Evolutionary conservation across 257 asterid genomes (phyloP).

Genomic region (Ehretia macrophylla): DNA sequence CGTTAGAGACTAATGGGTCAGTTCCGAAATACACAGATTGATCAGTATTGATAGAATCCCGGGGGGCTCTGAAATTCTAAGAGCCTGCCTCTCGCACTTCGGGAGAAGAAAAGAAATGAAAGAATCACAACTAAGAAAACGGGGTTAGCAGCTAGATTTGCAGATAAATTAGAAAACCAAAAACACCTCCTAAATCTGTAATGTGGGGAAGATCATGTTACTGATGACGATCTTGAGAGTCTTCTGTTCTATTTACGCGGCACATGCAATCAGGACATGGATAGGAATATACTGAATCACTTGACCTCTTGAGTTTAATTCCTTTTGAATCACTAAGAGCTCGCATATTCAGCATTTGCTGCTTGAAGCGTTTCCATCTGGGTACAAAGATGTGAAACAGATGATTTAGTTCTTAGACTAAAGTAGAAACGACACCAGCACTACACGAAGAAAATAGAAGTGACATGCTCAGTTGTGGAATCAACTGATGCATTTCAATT

Average conservation of each 20-base stretch:
- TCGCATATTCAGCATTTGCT: slow-evolving; percentile 76
- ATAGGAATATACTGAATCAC: slow-evolving; percentile 71
- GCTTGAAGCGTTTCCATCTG: slow-evolving; percentile 93
- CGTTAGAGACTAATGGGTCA: too few relatives aligned
- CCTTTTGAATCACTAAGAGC: slow-evolving; percentile 85
- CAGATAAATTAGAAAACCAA: slow-evolving; percentile 10
- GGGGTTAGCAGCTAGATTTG: slow-evolving; percentile 47
- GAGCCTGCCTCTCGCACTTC: slow-evolving; percentile 25
- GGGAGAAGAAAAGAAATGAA: slow-evolving; percentile 49
- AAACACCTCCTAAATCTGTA: slow-evolving; percentile 19
- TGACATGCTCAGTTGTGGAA: too few relatives aligned
- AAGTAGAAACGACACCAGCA: slow-evolving; percentile 1
- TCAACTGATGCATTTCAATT: too few relatives aligned
- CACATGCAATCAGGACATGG: slow-evolving; percentile 99
- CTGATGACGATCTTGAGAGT: slow-evolving; percentile 46
- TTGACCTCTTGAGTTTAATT: slow-evolving; percentile 69
- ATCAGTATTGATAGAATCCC: slow-evolving; percentile 22
- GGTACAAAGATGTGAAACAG: slow-evolving; percentile 5
- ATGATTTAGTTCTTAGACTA: neutral
- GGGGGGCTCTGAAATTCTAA: slow-evolving; percentile 22
- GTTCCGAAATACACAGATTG: slow-evolving; percentile 16
- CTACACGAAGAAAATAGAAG: neutral
- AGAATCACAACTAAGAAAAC: slow-evolving; percentile 46
- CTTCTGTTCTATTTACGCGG: slow-evolving; percentile 54
- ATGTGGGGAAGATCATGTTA: slow-evolving; percentile 23